Evolutionary conservation across 345 rosid species (phyloP), one percentile per base, ranked within the genome.

Genomic region (Moringa oleifera): DNA sequence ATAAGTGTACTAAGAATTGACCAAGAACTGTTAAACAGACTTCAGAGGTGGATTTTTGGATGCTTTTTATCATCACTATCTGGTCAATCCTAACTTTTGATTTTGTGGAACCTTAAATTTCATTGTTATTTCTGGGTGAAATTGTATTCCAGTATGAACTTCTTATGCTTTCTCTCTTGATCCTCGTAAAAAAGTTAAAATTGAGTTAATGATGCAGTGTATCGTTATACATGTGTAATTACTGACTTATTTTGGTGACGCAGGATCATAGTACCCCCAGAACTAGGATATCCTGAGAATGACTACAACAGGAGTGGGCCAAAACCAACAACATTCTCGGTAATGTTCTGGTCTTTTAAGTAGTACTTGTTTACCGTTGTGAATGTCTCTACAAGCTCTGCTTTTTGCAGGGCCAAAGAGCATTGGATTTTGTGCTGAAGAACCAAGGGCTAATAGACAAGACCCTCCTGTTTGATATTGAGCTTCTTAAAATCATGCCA

Each of bases 261-360:
- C 95, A 90, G 97, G 97, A 78, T 90, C 70, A 76, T 86, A 77
- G 98, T 90, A 71, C 98, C 96, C 1, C 98, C 98, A 19, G 98
- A 93, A 64, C 64, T 90, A 62, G 98, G 97, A 73, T 90, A 90
- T 78, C 98, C 98, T 17, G 97, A 72, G 62, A 86, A 86, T 74
- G 95, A 90, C 74, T 88, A 28, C 89, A 93, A 82, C 80, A 88
- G 68, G 71, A 82, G 91, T 55, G 95, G 72, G 9, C 97, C 97
- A 37, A 82, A 70, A 64, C 98, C 96, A 20, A 82, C 86, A 33
- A 93, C 98, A 52, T 93, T 93, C 73, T 90, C 97, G 61, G 97
- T 93, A 77, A 77, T 76, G 20, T 61, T 73, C 63, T 18, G 53
- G 31, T 47, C 59, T 31, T 21, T 71, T 57, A 24, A 24, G 16